Evolutionary conservation across 1,139 yeast genomes (phyloP).

Genomic region (Yamadazyma membranifaciens): DNA sequence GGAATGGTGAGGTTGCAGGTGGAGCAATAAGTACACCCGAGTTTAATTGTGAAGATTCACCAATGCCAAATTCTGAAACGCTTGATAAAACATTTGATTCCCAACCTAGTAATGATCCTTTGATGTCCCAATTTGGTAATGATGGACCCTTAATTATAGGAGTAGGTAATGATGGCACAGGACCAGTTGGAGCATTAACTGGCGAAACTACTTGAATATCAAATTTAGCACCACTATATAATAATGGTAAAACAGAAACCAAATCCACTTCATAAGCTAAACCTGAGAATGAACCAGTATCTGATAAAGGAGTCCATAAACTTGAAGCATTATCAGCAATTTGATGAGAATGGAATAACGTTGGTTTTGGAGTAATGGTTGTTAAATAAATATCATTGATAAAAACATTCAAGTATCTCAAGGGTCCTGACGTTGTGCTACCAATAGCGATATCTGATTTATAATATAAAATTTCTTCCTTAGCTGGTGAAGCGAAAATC

Average conservation of each 20-base stretch:
- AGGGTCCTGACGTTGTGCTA: constrained; percentile 18
- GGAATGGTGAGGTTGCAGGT: constrained; percentile 17
- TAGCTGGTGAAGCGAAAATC: constrained; percentile 25
- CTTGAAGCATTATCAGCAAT: constrained; percentile 14
- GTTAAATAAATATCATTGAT: constrained; percentile 21
- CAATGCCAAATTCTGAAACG: constrained; percentile 12
- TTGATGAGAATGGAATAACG: constrained; percentile 23
- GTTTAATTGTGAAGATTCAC: constrained; percentile 12
- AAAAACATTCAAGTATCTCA: constrained; percentile 25
- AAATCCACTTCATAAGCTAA: constrained; percentile 27
- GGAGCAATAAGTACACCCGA: constrained; percentile 16
- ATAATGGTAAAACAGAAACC: constrained; percentile 25
- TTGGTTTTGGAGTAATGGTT: constrained; percentile 27
- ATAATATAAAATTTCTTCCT: constrained; percentile 23
- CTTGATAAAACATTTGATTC: constrained; percentile 12
- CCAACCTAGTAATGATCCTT: constrained; percentile 19
- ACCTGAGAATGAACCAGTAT: constrained; percentile 25
- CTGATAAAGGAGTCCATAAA: constrained; percentile 25
- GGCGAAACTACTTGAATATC: constrained; percentile 23
- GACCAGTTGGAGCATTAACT: constrained; percentile 15
- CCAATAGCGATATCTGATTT: constrained; percentile 15
- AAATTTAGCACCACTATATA: constrained; percentile 26
- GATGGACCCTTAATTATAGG: constrained; percentile 11
- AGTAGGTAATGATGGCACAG: constrained; percentile 13
- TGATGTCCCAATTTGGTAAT: constrained; percentile 16